phyloP scores from a whole-genome alignment of 83 land plant species.

The Picea abies region DNA sequence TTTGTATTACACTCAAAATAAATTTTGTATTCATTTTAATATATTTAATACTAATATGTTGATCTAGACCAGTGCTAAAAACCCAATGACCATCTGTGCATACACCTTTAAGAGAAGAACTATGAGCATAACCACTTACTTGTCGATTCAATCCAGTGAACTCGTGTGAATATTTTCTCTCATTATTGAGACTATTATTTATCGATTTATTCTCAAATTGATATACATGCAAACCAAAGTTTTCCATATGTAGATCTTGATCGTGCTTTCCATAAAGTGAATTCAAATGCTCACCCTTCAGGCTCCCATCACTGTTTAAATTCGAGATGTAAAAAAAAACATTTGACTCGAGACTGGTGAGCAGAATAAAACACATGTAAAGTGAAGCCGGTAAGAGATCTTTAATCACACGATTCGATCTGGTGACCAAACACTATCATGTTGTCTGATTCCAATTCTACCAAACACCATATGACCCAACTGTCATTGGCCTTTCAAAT shows the following conservation, averaged over 20 bases:
- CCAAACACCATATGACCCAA: too few species aligned
- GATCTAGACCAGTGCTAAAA: constrained; percentile 94
- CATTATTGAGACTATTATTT: neutral
- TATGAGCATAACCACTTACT: constrained; percentile 60
- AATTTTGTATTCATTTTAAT: too few species aligned
- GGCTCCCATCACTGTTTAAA: constrained; percentile 6
- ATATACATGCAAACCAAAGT: constrained; percentile 26
- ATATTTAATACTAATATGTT: constrained; percentile 46
- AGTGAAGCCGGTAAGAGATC: constrained; percentile 9
- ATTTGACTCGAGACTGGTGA: constrained; percentile 98
- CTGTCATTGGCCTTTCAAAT: neutral
- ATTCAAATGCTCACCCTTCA: neutral
- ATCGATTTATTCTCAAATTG: neutral
- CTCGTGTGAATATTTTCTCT: neutral
- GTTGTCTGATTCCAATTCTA: too few species aligned
- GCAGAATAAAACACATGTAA: constrained; percentile 43
- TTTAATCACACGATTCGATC: too few species aligned
- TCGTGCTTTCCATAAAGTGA: constrained; percentile 88
- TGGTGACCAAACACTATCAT: too few species aligned
- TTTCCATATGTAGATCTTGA: constrained; percentile 69
- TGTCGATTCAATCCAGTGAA: constrained; percentile 27
- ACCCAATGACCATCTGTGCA: constrained; percentile 94
- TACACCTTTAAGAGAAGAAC: constrained; percentile 85
- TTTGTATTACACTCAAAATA: too few species aligned
- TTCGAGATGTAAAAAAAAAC: constrained; percentile 67